Conservation (phyloP, 164 flowering plant genomes). For the Echeveria elegans region DNA sequence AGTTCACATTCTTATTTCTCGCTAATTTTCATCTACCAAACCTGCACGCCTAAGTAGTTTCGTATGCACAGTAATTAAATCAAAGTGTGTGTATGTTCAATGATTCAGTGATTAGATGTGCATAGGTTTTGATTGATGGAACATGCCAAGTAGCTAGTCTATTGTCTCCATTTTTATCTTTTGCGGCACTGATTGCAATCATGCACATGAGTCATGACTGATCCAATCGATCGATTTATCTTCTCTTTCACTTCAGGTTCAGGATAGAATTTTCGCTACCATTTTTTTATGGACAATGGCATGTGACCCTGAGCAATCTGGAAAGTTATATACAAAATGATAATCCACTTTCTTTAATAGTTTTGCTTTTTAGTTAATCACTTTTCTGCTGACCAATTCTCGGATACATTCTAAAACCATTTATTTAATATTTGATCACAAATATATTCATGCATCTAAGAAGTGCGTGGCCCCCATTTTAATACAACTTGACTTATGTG, state of each 20-base stretch:
- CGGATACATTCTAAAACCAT: neutral
- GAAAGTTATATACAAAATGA: neutral
- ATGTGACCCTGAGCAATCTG: neutral
- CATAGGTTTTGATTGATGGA: neutral
- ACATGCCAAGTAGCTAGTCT: slow-evolving; percentile 2
- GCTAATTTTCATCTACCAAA: neutral
- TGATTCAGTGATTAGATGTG: neutral
- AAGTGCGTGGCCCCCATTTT: neutral
- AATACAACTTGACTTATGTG: neutral
- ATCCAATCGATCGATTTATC: neutral
- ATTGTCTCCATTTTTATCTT: neutral
- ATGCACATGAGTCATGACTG: slow-evolving; percentile 5
- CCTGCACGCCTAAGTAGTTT: neutral
- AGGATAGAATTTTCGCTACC: neutral
- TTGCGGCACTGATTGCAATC: slow-evolving; percentile 1
- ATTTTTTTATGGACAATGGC: neutral
- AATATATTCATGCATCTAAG: neutral
- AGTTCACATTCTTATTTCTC: neutral
- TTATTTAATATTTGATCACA: neutral
- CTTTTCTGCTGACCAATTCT: neutral
- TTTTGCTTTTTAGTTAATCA: neutral
- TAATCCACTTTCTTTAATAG: neutral
- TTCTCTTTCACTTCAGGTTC: neutral
- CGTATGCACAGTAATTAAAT: neutral
- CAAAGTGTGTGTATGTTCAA: neutral